These are phyloP conservation scores for Talaromyces stipitatus DNA, from an alignment of 495 filamentous ascomycete genomes.

Conservation along the genomic window DNA sequence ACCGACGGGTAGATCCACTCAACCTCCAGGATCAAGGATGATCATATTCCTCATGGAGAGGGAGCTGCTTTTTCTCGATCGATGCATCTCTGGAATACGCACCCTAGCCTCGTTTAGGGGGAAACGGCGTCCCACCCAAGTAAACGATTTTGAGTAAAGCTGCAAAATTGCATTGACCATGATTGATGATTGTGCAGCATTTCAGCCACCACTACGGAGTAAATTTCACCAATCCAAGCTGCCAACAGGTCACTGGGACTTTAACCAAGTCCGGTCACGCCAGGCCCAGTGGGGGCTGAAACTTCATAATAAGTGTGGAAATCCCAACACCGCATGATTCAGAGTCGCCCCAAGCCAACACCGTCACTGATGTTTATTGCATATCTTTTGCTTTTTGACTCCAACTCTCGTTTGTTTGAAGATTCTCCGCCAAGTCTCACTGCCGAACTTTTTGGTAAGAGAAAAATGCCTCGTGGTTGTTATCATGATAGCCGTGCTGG, in stretches of 20 bases:
- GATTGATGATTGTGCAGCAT: no score
- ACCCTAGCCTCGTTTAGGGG: background rate
- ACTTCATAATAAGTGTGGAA: background rate
- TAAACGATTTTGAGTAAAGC: no score
- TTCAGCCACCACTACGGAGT: no score
- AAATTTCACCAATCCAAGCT: background rate
- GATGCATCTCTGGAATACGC: background rate
- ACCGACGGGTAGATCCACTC: background rate
- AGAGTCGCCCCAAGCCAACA: background rate
- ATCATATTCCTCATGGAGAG: background rate
- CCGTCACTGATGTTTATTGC: background rate
- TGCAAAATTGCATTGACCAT: no score
- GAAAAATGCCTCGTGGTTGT: background rate
- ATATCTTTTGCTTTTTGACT: background rate
- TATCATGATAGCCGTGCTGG: background rate
- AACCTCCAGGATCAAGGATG: background rate
- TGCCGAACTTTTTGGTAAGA: background rate
- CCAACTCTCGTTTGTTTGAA: background rate
- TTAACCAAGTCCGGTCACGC: background rate
- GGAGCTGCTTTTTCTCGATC: background rate
- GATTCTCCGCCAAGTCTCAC: background rate
- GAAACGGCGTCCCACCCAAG: background rate
- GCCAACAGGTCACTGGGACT: background rate
- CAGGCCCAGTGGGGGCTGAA: conserved; percentile 7
- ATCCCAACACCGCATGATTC: background rate